A percentile compares a stretch with the other conserved stretches of the same genome.
phyloP scores from a whole-genome alignment of 129 eudicot genomes.

The Solidago caesia region DNA sequence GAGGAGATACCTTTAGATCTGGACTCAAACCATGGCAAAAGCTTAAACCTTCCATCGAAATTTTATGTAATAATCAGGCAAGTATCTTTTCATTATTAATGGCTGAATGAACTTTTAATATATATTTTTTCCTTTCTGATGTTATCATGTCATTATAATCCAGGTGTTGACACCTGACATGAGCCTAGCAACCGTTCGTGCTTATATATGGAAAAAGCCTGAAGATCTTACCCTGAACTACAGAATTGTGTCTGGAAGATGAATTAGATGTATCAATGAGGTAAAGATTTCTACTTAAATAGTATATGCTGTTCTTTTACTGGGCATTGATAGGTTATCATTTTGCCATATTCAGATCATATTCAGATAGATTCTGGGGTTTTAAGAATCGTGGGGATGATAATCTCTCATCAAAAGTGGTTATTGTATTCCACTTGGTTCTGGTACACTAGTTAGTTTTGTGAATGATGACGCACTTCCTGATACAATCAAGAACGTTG shows the following conservation, averaged over 20 bases:
- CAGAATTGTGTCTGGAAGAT: conserved; percentile 62
- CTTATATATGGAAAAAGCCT: conserved; percentile 92
- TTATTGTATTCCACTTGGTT: conserved; percentile 12
- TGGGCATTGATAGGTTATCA: neutral
- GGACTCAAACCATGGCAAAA: conserved; percentile 86
- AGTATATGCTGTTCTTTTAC: neutral
- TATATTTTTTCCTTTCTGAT: neutral
- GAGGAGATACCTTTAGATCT: conserved; percentile 62
- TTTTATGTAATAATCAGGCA: conserved; percentile 95
- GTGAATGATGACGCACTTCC: conserved; percentile 22
- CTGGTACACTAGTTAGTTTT: conserved; percentile 14
- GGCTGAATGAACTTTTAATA: neutral
- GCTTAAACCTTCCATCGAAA: conserved; percentile 81
- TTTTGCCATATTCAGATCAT: neutral
- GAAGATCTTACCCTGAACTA: conserved; percentile 89
- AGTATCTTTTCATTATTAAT: conserved; percentile 23
- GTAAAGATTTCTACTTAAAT: conserved; percentile 23
- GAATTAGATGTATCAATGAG: conserved; percentile 17
- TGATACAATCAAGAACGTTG: conserved; percentile 23
- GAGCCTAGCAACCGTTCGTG: conserved; percentile 97
- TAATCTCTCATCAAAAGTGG: neutral
- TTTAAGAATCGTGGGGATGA: conserved; percentile 24
- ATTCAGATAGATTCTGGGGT: conserved; percentile 16
- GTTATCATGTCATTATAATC: conserved; percentile 4
- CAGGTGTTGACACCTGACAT: conserved; percentile 91